Evolutionary conservation across 345 rosid species (phyloP).

Genomic region (Populus nigra): DNA sequence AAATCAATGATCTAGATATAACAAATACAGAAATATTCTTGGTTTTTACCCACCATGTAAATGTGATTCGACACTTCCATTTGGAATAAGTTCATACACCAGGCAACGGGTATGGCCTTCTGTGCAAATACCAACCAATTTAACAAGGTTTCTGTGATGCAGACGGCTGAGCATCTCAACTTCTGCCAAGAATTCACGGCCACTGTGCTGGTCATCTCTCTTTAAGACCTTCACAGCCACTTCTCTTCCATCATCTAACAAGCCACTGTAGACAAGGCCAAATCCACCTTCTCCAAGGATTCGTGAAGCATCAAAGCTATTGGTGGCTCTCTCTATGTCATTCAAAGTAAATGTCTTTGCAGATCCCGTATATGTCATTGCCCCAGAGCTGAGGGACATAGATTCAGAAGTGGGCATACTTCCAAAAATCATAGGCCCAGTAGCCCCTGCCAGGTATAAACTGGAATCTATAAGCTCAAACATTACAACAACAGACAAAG

Average conservation of each 20-base stretch:
- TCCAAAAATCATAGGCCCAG: slow-evolving; percentile 19
- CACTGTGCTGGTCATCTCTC: slow-evolving; percentile 57
- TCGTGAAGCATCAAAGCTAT: slow-evolving; percentile 44
- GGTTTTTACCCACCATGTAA: slow-evolving; percentile 47
- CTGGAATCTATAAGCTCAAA: neutral
- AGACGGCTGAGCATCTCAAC: slow-evolving; percentile 80
- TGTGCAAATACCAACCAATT: slow-evolving; percentile 56
- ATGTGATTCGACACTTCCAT: slow-evolving; percentile 71
- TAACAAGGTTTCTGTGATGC: slow-evolving; percentile 73
- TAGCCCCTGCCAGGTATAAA: slow-evolving; percentile 32
- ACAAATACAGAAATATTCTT: neutral
- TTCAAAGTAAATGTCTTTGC: slow-evolving; percentile 48
- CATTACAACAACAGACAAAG: neutral
- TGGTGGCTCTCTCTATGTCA: slow-evolving; percentile 54
- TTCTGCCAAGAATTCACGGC: slow-evolving; percentile 69
- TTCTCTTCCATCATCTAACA: slow-evolving; percentile 49
- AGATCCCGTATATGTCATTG: slow-evolving; percentile 47
- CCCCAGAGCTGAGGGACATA: slow-evolving; percentile 37
- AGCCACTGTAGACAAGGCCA: slow-evolving; percentile 60
- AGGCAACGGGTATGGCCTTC: slow-evolving; percentile 51
- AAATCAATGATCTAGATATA: neutral
- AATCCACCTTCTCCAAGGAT: slow-evolving; percentile 77
- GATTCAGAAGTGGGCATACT: slow-evolving; percentile 34
- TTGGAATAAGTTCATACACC: slow-evolving; percentile 66
- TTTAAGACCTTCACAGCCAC: slow-evolving; percentile 76